Percentiles rank a stretch among this genome's conserved stretches.
Evolutionary conservation across 2,329 filamentous ascomycete genomes (phyloP).

Genomic region (Neopestalotiopsis clavispora): DNA sequence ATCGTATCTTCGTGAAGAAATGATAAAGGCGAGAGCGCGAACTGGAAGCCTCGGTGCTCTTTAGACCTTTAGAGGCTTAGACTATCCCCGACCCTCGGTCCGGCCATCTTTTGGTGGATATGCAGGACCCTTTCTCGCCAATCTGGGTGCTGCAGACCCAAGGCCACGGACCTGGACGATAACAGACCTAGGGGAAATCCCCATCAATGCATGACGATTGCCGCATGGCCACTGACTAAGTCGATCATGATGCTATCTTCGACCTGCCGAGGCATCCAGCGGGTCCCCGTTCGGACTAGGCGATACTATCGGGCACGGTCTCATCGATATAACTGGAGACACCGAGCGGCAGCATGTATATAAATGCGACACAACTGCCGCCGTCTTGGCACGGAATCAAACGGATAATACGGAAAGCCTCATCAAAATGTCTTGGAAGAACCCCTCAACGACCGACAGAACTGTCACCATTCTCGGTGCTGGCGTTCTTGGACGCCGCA

Average conservation of each 20-base stretch:
- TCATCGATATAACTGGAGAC: slow-evolving; percentile 12
- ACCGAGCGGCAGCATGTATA: neutral
- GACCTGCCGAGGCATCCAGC: slow-evolving; percentile 5
- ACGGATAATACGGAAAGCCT: neutral
- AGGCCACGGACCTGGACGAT: neutral
- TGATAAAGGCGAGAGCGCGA: slow-evolving; percentile 4
- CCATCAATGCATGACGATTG: neutral
- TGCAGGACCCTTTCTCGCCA: neutral
- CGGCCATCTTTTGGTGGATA: slow-evolving; percentile 7
- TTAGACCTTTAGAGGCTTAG: neutral
- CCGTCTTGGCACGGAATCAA: neutral
- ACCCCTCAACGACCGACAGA: slow-evolving; percentile 29
- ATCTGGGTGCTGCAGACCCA: neutral
- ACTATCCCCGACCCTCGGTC: neutral
- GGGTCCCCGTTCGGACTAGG: slow-evolving; percentile 9
- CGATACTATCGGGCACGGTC: slow-evolving; percentile 3
- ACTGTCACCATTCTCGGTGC: slow-evolving; percentile 45
- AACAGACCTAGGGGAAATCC: neutral
- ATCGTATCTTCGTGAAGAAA: neutral
- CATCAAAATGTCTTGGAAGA: slow-evolving; percentile 25
- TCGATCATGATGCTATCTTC: neutral
- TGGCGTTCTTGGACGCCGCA: slow-evolving; percentile 48
- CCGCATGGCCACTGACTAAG: neutral
- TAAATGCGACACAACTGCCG: neutral
- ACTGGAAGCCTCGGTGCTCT: neutral